A percentile compares a stretch with the other conserved stretches of the same genome.
phyloP scores from a whole-genome alignment of 225 moss, liverwort and hornwort species.

The Takakia lepidozioides region DNA sequence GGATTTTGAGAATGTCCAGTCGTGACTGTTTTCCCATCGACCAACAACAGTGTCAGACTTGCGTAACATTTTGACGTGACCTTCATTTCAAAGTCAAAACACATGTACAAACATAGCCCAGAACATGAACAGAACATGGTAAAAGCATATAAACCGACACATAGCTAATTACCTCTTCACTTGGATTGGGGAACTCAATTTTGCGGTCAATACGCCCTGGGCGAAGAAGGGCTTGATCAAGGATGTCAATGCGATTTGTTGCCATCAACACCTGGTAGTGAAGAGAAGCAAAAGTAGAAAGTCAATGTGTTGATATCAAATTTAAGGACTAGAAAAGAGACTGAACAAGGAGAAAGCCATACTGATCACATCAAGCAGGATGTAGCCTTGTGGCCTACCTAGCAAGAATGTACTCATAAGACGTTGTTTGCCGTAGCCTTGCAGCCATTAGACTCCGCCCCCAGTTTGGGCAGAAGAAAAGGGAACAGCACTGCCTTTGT shows the following conservation, averaged over 20 bases:
- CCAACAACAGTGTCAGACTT: not conserved
- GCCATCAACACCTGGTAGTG: conserved; percentile 86
- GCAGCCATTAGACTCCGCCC: too few species aligned
- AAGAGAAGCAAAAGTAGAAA: not conserved
- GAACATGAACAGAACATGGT: not conserved
- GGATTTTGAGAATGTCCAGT: conserved; percentile 91
- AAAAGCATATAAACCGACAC: too few species aligned
- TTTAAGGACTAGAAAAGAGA: not conserved
- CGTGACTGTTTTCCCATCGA: conserved; percentile 60
- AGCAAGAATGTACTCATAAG: too few species aligned
- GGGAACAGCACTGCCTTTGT: too few species aligned
- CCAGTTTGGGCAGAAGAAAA: too few species aligned
- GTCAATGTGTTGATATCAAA: not conserved
- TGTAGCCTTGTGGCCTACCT: too few species aligned
- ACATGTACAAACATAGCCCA: too few species aligned
- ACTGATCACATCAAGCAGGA: not conserved
- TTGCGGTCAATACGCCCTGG: conserved; percentile 95
- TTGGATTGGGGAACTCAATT: conserved; percentile 97
- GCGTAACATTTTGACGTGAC: too few species aligned
- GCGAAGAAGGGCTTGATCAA: conserved; percentile 88
- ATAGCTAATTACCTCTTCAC: conserved; percentile 94
- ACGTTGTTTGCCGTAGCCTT: too few species aligned
- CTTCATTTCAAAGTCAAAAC: not conserved
- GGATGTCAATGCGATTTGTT: conserved; percentile 95
- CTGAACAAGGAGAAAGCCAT: not conserved